Evolutionary conservation across 257 asterid genomes (phyloP).

Genomic region (Przewalskia tangutica): DNA sequence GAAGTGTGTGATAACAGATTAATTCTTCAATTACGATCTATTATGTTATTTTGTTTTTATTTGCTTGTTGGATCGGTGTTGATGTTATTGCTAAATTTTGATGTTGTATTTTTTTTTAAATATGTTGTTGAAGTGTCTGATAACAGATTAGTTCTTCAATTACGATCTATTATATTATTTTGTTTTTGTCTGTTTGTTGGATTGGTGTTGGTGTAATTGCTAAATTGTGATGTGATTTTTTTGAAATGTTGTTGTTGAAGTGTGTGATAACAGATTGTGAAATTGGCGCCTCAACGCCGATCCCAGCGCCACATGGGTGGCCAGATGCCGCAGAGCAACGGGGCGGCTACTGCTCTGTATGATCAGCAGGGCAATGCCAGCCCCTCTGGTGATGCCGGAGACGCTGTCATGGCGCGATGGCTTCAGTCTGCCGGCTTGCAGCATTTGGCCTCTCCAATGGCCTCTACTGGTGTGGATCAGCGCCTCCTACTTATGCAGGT

Average conservation of each 20-base stretch:
- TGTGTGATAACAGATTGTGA: constrained; percentile 58
- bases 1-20: constrained; percentile 46
- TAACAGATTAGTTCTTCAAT: constrained; percentile 27
- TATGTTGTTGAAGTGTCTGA: constrained; percentile 23
- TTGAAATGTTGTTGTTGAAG: constrained; percentile 12
- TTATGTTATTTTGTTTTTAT: too few relatives aligned
- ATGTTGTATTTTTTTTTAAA: background rate
- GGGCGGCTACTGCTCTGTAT: constrained; percentile 82
- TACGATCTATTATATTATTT: too few relatives aligned
- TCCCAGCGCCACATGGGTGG: constrained; percentile 99
- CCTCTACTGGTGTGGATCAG: constrained; percentile 59
- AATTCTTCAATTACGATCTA: too few relatives aligned
- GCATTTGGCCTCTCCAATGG: constrained; percentile 98
- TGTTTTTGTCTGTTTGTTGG: too few relatives aligned
- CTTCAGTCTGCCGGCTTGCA: constrained; percentile 99
- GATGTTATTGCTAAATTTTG: background rate
- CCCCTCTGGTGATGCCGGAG: constrained; percentile 87
- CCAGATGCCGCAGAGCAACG: constrained; percentile 99
- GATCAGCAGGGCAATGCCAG: constrained; percentile 76
- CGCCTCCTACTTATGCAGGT: constrained; percentile 90
- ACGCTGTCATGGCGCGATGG: constrained; percentile 99
- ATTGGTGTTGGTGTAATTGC: background rate
- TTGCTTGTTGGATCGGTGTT: background rate
- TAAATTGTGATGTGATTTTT: background rate
- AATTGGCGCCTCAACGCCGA: constrained; percentile 99